A percentile compares a stretch with the other conserved stretches of the same genome.
Evolutionary conservation across 768 basidiomycete species (phyloP).

Genomic region (Trametes sanguinea): DNA sequence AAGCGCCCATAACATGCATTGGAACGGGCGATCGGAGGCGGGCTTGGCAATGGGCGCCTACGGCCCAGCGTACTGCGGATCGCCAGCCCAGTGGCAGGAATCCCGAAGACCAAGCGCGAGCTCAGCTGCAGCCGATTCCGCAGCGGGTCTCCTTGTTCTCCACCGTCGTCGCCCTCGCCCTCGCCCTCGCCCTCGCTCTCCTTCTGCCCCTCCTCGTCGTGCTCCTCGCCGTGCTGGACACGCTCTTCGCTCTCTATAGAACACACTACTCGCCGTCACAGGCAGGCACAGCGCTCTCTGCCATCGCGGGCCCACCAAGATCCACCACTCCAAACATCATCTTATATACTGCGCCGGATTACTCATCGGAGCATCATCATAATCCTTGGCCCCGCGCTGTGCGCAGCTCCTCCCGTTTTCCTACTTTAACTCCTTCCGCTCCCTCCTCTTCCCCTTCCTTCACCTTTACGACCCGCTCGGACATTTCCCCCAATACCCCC

Average conservation of each 20-base stretch:
- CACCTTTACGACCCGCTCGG: not conserved
- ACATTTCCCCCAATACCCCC: not conserved
- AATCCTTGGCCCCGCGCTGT: constrained; percentile 26
- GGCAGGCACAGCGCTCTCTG: not conserved
- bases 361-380: constrained; percentile 22
- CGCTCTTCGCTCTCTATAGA: constrained; percentile 8
- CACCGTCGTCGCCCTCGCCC: not conserved
- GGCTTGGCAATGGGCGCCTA: too few species aligned
- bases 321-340: constrained; percentile 3
- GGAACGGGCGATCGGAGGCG: too few species aligned
- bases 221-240: constrained; percentile 20
- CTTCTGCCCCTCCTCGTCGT: not conserved
- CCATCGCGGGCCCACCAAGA: not conserved
- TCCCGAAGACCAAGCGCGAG: too few species aligned
- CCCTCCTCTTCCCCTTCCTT: constrained; percentile 5
- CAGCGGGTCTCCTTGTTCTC: not conserved
- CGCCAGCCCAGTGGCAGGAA: too few species aligned
- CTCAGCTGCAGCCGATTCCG: not conserved
- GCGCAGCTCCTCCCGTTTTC: constrained; percentile 23
- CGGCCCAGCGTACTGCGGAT: too few species aligned
- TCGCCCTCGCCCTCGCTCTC: constrained; percentile 1
- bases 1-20: too few species aligned
- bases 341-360: constrained; percentile 9
- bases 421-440: constrained; percentile 15
- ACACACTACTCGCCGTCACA: not conserved